Base-by-base conservation (phyloP, 768 basidiomycete species). In the Hysterangium stoloniferum region DNA sequence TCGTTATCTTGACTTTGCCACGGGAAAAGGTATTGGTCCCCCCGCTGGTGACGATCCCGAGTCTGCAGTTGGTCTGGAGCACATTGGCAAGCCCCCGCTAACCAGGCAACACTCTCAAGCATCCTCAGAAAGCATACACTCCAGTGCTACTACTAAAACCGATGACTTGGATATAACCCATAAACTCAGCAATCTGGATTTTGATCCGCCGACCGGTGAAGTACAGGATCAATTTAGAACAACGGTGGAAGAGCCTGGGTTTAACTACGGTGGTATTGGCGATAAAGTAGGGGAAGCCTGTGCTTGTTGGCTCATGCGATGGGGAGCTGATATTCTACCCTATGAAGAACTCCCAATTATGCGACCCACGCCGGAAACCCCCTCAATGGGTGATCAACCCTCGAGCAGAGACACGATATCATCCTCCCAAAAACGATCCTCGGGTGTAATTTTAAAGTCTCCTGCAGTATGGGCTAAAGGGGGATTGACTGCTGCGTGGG, bases 271-370 rank as follows among this genome's bases (percentile, higher is more conserved):
- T n/a, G 74, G 79, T n/a, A 73, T 92, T 8, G 86, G 86, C 0
- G 80, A 91, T 66, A 94, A 90, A 68, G 88, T 96, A 50, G 93
- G 93, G 11, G 91, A 95, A 65, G 84, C 89, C 0, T 84, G 84
- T 57, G 77, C 78, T 2, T 89, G 86, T 63, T 97, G 92, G 91
- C 71, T 96, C 15, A 75, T 82, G 1, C 73, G 88, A 37, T 97
- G 93, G 93, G 88, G 82, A 0, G 62, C 67, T 11, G 92, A 96
- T 61, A 73, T 95, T 55, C 72, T 95, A n/a, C 59, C 61, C 7
- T 72, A 76, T 28, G 87, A 90, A 59, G 75, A 80, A 56, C 66
- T 64, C 35, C 52, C 61, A 7, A 32, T 52, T 7, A 36, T 65
- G 0, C 56, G 52, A 8, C 19, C 22, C 17, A 34, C 56, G 4